Evolutionary conservation across 2,329 filamentous ascomycete genomes (phyloP).

Genomic region (Cladorrhinum sp.): DNA sequence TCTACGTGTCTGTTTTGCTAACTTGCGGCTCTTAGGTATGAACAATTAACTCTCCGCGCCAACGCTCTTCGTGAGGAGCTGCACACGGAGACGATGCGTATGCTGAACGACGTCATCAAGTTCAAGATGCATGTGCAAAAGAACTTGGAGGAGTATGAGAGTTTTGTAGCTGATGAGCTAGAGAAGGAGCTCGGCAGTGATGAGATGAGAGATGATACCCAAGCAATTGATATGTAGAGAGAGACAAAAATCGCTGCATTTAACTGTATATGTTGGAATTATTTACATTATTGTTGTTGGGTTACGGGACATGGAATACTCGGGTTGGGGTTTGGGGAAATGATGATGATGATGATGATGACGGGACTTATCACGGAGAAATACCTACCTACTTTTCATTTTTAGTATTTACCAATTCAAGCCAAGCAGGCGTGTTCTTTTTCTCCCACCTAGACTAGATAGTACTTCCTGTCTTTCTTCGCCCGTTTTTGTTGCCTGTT

Average conservation of each 20-base stretch:
- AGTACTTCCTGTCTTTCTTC: too few species aligned
- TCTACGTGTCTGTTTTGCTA: too few species aligned
- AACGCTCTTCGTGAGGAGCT: constrained; percentile 88
- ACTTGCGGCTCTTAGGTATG: constrained; percentile 59
- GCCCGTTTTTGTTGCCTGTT: neutral
- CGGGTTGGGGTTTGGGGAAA: neutral
- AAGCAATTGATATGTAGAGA: constrained; percentile 43
- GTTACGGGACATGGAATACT: neutral
- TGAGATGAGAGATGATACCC: constrained; percentile 50
- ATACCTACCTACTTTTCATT: too few species aligned
- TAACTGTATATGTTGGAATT: neutral
- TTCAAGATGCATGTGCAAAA: constrained; percentile 98
- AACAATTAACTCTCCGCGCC: constrained; percentile 82
- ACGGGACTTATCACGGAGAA: neutral
- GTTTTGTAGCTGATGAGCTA: constrained; percentile 90
- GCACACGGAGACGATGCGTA: constrained; percentile 94
- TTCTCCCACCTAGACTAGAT: too few species aligned
- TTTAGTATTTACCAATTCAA: too few species aligned
- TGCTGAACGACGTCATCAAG: constrained; percentile 95
- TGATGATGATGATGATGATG: neutral
- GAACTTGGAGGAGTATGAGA: constrained; percentile 88
- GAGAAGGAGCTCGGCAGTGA: constrained; percentile 75
- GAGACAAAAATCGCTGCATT: neutral
- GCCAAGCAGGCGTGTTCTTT: too few species aligned
- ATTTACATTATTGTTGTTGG: neutral